These are phyloP conservation scores for Meira nashicola DNA, from an alignment of 1,284 basidiomycete genomes.

Conservation along the genomic window DNA sequence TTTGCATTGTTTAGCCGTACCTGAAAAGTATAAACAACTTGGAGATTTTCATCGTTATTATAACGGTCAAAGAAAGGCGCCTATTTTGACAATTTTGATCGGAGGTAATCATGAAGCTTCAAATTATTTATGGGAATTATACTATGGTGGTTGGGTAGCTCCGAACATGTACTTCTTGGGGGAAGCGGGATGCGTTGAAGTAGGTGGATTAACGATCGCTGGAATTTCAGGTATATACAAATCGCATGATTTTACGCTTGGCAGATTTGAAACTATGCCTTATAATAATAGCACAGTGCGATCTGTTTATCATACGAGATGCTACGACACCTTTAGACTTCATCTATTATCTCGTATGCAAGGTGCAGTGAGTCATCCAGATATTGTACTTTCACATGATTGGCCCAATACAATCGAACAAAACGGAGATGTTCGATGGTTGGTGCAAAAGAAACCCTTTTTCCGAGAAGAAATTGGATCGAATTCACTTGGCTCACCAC, in stretches of 20 bases:
- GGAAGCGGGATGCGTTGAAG: conserved; percentile 78
- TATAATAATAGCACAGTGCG: conserved; percentile 66
- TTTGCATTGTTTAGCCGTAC: conserved; percentile 83
- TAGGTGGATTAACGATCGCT: conserved; percentile 73
- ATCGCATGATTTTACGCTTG: conserved; percentile 64
- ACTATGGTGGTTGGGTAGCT: conserved; percentile 63
- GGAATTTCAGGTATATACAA: conserved; percentile 94
- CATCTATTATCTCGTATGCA: conserved; percentile 52
- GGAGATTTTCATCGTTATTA: conserved; percentile 74
- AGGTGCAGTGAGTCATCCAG: conserved; percentile 42
- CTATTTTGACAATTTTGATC: conserved; percentile 85
- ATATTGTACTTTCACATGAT: conserved; percentile 88
- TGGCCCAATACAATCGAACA: conserved; percentile 87
- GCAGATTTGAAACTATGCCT: conserved; percentile 62
- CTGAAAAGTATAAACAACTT: conserved; percentile 77
- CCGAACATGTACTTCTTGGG: conserved; percentile 97
- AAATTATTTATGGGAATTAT: conserved; percentile 93
- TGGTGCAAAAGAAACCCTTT: conserved; percentile 76
- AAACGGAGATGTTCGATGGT: conserved; percentile 66
- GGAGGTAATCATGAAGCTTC: conserved; percentile 98
- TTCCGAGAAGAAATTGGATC: conserved; percentile 66
- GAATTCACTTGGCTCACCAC: conserved; percentile 79
- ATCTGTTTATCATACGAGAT: conserved; percentile 84
- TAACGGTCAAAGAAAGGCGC: conserved; percentile 72
- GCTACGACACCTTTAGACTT: conserved; percentile 75